Evolutionary conservation across 176 grass and related monocot genomes (phyloP), one percentile per base, ranked within the genome.

Genomic region (Aegilops tauschii): DNA sequence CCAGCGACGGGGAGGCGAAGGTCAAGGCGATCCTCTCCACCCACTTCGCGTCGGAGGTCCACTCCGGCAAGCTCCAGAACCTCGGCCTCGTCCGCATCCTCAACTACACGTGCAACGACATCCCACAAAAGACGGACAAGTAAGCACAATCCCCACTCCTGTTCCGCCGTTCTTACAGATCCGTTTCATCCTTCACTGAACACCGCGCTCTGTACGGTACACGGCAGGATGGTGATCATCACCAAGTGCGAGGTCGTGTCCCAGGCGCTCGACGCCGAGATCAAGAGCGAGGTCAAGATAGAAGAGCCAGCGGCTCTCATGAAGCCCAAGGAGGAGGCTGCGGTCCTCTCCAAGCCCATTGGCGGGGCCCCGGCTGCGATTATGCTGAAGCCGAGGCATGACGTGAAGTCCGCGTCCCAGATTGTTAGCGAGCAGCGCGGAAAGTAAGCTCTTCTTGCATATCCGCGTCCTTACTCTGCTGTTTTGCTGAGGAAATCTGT

Each of bases 21-120:
- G 77, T 99, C 61, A 99, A 96, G 77, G 88, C 90, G 56, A 99
- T 99, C 82, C 87, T 99, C 61, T 90, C 94, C 30, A 90, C 89
- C 28, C 72, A 87, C 59, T 93, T 96, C 75, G 85, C 83, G 58
- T 8, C 89, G 14, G 87, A 94, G 83, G 83, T 99, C n/a, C 87
- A 76, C 77, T 93, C 94, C 2, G 97, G 97, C 72, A 96, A 89
- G 11, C 80, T 99, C 25, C 90, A 93, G 61, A 99, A 99, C 73
- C 90, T 99, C 12, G 92, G 92, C 0, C 83, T 99, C 64, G 52
- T 99, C 80, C 92, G 90, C 69, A 78, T 99, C 78, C 80, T 99
- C 21, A 83, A 96, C 69, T 99, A 99, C 83, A 94, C 94, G 35
- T 88, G 90, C 93, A 99, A 94, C 81, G 14, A 47, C 37, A 78